Conservation (phyloP, 1,139 yeast genomes). For the Candida gigantensis region DNA sequence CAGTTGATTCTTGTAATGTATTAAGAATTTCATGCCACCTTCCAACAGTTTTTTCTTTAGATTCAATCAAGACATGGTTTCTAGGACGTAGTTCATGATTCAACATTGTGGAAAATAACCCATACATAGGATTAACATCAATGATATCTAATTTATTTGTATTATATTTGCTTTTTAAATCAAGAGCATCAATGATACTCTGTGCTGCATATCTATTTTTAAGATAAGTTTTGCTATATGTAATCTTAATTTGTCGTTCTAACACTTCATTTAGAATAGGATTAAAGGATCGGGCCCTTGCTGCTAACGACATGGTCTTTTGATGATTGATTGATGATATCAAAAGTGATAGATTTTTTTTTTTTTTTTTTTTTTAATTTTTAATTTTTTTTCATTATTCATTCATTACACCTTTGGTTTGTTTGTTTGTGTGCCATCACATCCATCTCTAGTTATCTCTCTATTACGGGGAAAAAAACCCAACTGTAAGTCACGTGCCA, state of each 20-base stretch:
- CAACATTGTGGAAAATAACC: slow-evolving; percentile 54
- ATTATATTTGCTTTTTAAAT: slow-evolving; percentile 44
- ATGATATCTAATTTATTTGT: slow-evolving; percentile 53
- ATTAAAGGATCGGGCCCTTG: slow-evolving; percentile 38
- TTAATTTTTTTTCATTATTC: too few relatives aligned
- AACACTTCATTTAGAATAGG: slow-evolving; percentile 25
- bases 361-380: too few relatives aligned
- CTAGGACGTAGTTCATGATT: slow-evolving; percentile 59
- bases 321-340: too few relatives aligned
- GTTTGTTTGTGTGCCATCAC: too few relatives aligned
- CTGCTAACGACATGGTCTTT: too few relatives aligned
- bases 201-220: slow-evolving; percentile 8
- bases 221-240: slow-evolving; percentile 13
- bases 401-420: too few relatives aligned
- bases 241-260: slow-evolving; percentile 1
- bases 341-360: too few relatives aligned
- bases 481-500: too few relatives aligned
- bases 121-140: slow-evolving; percentile 64
- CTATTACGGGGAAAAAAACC: too few relatives aligned
- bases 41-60: slow-evolving; percentile 38
- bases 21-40: slow-evolving; percentile 28
- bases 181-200: slow-evolving; percentile 46
- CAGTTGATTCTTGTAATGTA: slow-evolving; percentile 22
- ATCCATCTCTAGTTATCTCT: too few relatives aligned
- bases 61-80: slow-evolving; percentile 60